A percentile compares a stretch with the other conserved stretches of the same genome.
Conservation (phyloP, 495 filamentous ascomycete genomes). For the Penicillium lividum region DNA sequence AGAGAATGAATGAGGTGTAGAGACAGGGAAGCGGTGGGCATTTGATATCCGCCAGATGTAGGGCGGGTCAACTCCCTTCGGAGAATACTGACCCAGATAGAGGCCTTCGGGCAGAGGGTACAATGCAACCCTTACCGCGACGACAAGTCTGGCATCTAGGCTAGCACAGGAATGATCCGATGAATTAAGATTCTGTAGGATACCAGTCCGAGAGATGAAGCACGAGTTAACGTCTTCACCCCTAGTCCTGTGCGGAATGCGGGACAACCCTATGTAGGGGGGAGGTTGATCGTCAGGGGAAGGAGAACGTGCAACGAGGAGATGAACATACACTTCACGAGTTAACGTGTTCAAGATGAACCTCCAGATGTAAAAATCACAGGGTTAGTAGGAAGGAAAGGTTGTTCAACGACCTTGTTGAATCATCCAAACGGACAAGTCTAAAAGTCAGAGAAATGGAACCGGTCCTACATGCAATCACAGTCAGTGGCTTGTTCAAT, state of each 20-base stretch:
- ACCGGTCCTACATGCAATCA: constrained; percentile 9
- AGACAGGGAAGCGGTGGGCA: constrained; percentile 19
- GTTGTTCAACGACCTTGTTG: constrained; percentile 23
- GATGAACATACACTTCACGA: constrained; percentile 40
- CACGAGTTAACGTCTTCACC: constrained; percentile 75
- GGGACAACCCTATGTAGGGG: constrained; percentile 51
- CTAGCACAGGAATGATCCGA: constrained; percentile 54
- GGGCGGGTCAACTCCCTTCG: constrained; percentile 24
- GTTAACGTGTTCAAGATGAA: constrained; percentile 32
- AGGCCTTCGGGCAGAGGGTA: constrained; percentile 51
- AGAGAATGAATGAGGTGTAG: constrained; percentile 17
- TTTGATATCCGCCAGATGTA: constrained; percentile 27
- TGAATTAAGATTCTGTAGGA: constrained; percentile 40
- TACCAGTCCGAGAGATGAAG: constrained; percentile 57
- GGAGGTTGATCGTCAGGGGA: constrained; percentile 45
- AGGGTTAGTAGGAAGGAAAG: constrained; percentile 8
- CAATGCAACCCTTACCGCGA: constrained; percentile 67
- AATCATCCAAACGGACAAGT: constrained; percentile 21
- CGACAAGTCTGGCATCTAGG: constrained; percentile 58
- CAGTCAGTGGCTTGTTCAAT: constrained; percentile 3
- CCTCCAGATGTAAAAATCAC: constrained; percentile 20
- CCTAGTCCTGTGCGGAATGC: constrained; percentile 57
- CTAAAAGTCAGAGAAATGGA: constrained; percentile 11
- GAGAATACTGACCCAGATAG: constrained; percentile 50
- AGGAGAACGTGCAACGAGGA: constrained; percentile 32